Evolutionary conservation across 2,329 filamentous ascomycete genomes (phyloP).

Genomic region (Xylaria sp.): DNA sequence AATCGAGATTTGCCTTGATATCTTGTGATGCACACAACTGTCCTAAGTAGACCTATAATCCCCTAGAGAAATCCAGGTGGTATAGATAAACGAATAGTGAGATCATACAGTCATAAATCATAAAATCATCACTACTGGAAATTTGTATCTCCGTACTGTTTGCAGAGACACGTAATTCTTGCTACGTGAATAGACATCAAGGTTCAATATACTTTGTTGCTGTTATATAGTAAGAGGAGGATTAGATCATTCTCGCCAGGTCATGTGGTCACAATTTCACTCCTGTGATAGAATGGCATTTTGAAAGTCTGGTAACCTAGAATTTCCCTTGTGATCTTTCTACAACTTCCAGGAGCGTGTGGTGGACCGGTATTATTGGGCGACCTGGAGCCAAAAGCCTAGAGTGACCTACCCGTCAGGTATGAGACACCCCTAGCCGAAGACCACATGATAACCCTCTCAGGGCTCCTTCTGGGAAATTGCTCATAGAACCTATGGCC

Average conservation of each 20-base stretch:
- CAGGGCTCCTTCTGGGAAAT: too few relatives aligned
- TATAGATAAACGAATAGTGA: conserved; percentile 1
- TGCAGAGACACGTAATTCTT: background rate
- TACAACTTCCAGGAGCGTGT: background rate
- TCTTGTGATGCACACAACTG: background rate
- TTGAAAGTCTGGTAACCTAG: background rate
- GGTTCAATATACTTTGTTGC: background rate
- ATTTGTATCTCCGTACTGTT: background rate
- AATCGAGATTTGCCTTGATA: background rate
- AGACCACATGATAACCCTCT: too few relatives aligned
- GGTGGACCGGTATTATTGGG: background rate
- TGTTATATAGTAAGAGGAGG: background rate
- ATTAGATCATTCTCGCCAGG: background rate
- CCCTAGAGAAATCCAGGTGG: background rate
- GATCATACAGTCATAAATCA: background rate
- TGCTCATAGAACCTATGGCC: too few relatives aligned
- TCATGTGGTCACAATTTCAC: conserved; percentile 2
- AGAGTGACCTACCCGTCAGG: background rate
- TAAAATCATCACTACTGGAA: background rate
- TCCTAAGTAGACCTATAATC: background rate
- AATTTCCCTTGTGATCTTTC: background rate
- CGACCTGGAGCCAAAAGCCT: background rate
- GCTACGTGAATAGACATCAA: background rate
- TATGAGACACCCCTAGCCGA: background rate
- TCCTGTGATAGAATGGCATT: background rate